A percentile compares a stretch with the other conserved stretches of the same genome.
These are phyloP conservation scores for Metschnikowia kunwiensis DNA, from an alignment of 805 yeast genomes.

Conservation along the genomic window DNA sequence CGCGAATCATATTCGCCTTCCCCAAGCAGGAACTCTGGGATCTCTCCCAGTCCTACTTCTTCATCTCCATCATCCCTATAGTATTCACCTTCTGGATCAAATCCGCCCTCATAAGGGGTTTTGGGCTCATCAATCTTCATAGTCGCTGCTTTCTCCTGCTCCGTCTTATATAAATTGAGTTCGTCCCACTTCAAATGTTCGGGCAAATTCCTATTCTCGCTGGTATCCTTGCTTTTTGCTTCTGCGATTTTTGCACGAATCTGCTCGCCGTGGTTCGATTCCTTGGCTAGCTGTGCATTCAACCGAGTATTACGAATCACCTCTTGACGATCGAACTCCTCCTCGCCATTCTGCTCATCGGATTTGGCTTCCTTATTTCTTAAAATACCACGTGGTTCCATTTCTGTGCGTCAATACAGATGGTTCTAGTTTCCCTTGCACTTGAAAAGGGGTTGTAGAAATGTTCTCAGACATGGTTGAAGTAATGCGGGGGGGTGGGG, in stretches of 20 bases:
- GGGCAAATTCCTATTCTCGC: slow-evolving; percentile 2
- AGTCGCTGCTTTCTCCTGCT: slow-evolving; percentile 67
- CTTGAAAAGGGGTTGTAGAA: background rate
- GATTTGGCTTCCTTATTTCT: slow-evolving; percentile 41
- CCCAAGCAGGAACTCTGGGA: slow-evolving; percentile 56
- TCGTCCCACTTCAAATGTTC: slow-evolving; percentile 82
- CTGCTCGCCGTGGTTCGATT: slow-evolving; percentile 40
- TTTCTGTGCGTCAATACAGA: background rate
- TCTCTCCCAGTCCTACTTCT: slow-evolving; percentile 24
- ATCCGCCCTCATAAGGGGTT: slow-evolving; percentile 92
- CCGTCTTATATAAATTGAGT: slow-evolving; percentile 66
- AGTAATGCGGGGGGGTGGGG: too few species aligned
- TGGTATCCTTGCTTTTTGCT: slow-evolving; percentile 25
- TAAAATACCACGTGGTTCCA: slow-evolving; percentile 45
- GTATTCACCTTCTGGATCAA: slow-evolving; percentile 76
- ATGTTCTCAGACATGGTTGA: too few species aligned
- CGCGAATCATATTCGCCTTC: slow-evolving; percentile 47
- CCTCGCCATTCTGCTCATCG: slow-evolving; percentile 21
- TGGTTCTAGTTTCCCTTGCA: background rate
- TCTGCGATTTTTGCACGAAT: slow-evolving; percentile 46
- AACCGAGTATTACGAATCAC: slow-evolving; percentile 77
- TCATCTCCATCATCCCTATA: slow-evolving; percentile 69
- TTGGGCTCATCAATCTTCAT: slow-evolving; percentile 93
- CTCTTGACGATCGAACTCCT: slow-evolving; percentile 55
- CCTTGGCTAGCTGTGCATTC: slow-evolving; percentile 55